phyloP scores from a whole-genome alignment of 2,329 filamentous ascomycete genomes.

The Trichophyton schoenleinii region DNA sequence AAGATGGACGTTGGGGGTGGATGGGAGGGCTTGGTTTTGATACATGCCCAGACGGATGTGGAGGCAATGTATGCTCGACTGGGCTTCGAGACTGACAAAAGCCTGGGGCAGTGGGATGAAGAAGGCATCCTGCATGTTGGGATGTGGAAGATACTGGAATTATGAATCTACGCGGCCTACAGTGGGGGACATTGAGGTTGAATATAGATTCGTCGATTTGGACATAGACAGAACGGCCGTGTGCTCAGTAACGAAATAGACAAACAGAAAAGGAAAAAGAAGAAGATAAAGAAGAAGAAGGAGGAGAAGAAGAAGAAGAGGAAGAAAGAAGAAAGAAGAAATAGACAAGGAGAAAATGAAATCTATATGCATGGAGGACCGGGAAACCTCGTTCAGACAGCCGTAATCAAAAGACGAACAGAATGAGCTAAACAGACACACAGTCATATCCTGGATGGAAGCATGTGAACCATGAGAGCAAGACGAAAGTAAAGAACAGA shows the following conservation, averaged over 20 bases:
- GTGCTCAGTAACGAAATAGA: too few relatives aligned
- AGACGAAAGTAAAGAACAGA: background rate
- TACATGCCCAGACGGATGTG: conserved; percentile 63
- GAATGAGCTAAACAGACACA: background rate
- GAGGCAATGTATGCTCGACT: conserved; percentile 54
- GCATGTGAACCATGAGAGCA: background rate
- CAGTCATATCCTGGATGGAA: background rate
- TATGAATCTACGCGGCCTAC: background rate
- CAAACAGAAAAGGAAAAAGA: background rate
- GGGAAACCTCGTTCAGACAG: background rate
- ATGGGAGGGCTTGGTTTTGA: conserved; percentile 64
- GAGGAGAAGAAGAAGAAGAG: background rate
- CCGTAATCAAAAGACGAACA: background rate
- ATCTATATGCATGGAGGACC: conserved; percentile 3
- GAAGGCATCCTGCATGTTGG: conserved; percentile 76
- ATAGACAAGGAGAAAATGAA: background rate
- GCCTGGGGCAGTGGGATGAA: conserved; percentile 66
- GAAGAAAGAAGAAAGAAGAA: background rate
- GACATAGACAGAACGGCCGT: background rate
- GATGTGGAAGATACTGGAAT: conserved; percentile 54
- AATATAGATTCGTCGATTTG: background rate
- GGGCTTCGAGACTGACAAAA: conserved; percentile 62
- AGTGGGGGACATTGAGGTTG: background rate
- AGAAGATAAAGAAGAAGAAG: background rate
- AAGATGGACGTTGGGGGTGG: conserved; percentile 23